Evolutionary conservation across 805 yeast genomes (phyloP), one percentile per base, ranked within the genome.

Genomic region (Kodamaea leandrae): DNA sequence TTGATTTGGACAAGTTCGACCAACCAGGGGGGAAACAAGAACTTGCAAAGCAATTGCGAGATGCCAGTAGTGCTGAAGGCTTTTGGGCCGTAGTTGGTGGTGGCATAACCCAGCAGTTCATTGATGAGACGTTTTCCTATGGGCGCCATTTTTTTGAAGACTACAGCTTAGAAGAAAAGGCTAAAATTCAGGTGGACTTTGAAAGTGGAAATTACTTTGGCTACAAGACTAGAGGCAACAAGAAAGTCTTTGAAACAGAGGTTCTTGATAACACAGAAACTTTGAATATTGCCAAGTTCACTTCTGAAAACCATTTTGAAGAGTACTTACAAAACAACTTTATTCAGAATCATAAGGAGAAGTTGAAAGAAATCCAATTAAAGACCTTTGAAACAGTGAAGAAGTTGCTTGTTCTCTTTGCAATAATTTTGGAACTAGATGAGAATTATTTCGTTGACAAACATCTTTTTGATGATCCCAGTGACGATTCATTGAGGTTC

Each of bases 401-500:
- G 24, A 59, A 60, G 42, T 43, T 64, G 14, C 42, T 63, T 23
- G 50, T 50, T 6, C 47, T 64, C 14, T 61, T 64, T 47, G 69
- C 68, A 3, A 54, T 63, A 8, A 59, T 61, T 23, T 48, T 64
- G 38, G 67, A 63, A 41, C 44, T 64, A 15, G 63, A 58, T 29
- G 66, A 64, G 41, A 49, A 60, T 37, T 61, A 58, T 36, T 61
- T 64, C 39, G 66, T 54, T 4, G 52, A 60, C 23, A 50, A 54
- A 20, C 66, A 64, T 45, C 36, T 46, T 20, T 64, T 61, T 42
- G 61, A 61, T 7, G 63, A 58, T 24, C 54, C 63, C 2, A 59
- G 65, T 29, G 68, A 64, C 38, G 68, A 63, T 41, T 64, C 60
- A 37, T 44, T 61, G 25, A 36, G 69, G 21, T 63, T 47, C 44